These are phyloP conservation scores for Cyberlindnera mrakii DNA, from an alignment of 805 yeast genomes.

Conservation along the genomic window DNA sequence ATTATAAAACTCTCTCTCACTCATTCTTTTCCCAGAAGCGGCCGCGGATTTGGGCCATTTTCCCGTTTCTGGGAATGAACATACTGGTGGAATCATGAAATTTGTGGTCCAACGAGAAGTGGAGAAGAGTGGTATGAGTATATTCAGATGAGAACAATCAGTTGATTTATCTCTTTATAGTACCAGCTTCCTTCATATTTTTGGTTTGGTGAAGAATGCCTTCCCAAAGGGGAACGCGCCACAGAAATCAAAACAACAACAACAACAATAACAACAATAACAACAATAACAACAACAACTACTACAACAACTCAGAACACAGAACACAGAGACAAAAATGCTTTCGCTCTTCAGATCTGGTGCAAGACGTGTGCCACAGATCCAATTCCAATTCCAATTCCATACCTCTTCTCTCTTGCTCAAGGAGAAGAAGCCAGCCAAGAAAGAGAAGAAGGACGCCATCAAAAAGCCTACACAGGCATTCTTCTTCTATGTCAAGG, in stretches of 20 bases:
- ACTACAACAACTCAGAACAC: background rate
- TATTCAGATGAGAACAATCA: too few relatives aligned
- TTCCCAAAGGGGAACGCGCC: background rate
- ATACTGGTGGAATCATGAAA: too few relatives aligned
- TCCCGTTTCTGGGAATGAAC: too few relatives aligned
- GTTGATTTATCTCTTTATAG: too few relatives aligned
- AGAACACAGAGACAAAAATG: conserved; percentile 1
- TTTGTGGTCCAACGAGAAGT: too few relatives aligned
- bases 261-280: background rate
- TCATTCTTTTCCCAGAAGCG: too few relatives aligned
- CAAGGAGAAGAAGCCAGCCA: conserved; percentile 6
- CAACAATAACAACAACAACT: background rate
- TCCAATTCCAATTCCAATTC: conserved; percentile 8
- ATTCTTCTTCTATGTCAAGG: conserved; percentile 1
- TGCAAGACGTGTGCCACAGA: background rate
- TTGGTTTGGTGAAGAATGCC: too few relatives aligned
- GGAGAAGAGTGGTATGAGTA: too few relatives aligned
- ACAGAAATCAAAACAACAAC: background rate
- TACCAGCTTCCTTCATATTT: too few relatives aligned
- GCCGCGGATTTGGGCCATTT: too few relatives aligned
- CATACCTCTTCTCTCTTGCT: conserved; percentile 3
- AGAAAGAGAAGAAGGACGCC: conserved; percentile 1
- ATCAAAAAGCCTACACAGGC: background rate
- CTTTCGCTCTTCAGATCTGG: conserved; percentile 4
- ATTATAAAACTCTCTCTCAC: too few relatives aligned